Evolutionary conservation across 2,329 filamentous ascomycete species (phyloP).

Genomic region (Penicillium rolfsii): DNA sequence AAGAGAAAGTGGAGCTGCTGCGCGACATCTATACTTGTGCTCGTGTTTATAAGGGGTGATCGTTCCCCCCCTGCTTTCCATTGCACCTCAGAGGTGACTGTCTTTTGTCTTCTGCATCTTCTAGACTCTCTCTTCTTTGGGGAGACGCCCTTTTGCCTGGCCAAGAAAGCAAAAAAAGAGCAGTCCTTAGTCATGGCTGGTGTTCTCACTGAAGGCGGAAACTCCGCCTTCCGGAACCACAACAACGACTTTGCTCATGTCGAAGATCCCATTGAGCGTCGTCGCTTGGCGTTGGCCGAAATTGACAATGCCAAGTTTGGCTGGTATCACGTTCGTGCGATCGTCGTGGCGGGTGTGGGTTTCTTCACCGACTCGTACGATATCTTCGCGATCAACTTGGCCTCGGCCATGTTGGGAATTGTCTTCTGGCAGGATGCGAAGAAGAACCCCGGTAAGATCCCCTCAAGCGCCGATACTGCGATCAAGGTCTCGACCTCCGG

Average conservation of each 20-base stretch:
- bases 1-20: background rate
- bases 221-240: conserved; percentile 6
- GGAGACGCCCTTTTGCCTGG: background rate
- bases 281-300: conserved; percentile 76
- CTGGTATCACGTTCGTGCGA: conserved; percentile 80
- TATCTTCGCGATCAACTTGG: conserved; percentile 76
- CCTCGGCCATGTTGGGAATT: conserved; percentile 75
- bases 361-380: conserved; percentile 90
- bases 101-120: background rate
- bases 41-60: background rate
- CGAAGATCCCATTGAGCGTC: conserved; percentile 73
- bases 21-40: no score
- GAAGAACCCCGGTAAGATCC: conserved; percentile 56
- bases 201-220: background rate
- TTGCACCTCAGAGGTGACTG: background rate
- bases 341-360: conserved; percentile 78
- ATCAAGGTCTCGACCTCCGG: conserved; percentile 85
- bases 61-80: background rate
- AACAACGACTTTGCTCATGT: conserved; percentile 12
- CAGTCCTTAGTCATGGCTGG: background rate
- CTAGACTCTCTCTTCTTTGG: background rate
- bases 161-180: background rate
- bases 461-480: conserved; percentile 70
- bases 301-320: conserved; percentile 82
- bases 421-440: conserved; percentile 70